phyloP scores from a whole-genome alignment of 306 rosid species.

The Sicyos edulis region DNA sequence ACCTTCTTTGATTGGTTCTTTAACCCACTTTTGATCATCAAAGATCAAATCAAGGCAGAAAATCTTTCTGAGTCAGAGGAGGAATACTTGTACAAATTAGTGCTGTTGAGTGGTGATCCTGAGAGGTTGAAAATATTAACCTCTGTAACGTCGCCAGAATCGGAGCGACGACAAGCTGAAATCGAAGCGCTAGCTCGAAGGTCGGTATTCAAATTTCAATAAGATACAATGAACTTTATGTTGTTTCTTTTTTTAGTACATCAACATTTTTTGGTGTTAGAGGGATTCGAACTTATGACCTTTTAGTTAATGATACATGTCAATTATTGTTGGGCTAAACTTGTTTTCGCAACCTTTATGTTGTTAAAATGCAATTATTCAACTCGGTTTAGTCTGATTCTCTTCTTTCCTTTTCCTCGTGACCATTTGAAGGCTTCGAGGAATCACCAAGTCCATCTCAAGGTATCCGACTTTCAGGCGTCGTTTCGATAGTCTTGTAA shows the following conservation, averaged over 20 bases:
- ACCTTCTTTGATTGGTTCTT: conserved; percentile 79
- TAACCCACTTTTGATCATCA: conserved; percentile 72
- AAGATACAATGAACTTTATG: too few relatives aligned
- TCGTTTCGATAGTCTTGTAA: conserved; percentile 56
- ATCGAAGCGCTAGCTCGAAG: conserved; percentile 87
- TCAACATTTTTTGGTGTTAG: too few relatives aligned
- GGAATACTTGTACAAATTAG: conserved; percentile 61
- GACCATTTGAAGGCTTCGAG: conserved; percentile 39
- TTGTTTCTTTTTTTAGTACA: too few relatives aligned
- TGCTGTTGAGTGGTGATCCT: conserved; percentile 61
- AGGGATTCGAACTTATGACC: too few relatives aligned
- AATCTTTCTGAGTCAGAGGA: conserved; percentile 73
- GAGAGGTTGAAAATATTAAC: conserved; percentile 46
- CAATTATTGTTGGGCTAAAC: too few relatives aligned
- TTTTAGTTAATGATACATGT: too few relatives aligned
- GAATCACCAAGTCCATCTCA: conserved; percentile 79
- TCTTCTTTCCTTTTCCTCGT: too few relatives aligned
- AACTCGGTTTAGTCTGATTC: too few relatives aligned
- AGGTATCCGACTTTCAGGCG: conserved; percentile 84
- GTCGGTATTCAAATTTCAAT: too few relatives aligned
- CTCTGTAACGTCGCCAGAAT: conserved; percentile 54
- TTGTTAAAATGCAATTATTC: too few relatives aligned
- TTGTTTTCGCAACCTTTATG: too few relatives aligned
- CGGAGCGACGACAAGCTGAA: conserved; percentile 79
- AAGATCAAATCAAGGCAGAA: conserved; percentile 87